Conservation (phyloP, 176 grass and related monocot species). For the Paspalum vaginatum region DNA sequence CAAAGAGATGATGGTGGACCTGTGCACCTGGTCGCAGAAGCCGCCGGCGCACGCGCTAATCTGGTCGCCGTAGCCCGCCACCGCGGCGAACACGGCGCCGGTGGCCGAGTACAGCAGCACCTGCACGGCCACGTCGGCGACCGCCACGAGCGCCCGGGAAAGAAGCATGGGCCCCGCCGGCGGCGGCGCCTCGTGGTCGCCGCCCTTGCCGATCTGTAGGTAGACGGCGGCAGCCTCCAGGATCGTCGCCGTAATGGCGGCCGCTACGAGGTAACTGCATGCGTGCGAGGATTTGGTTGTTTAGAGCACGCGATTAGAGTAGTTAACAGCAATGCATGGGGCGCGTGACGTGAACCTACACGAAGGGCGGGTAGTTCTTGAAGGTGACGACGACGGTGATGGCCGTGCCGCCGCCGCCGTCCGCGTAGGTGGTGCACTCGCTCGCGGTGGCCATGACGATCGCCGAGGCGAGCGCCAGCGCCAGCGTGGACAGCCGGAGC, state of each 20-base stretch:
- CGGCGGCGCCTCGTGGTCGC: not conserved
- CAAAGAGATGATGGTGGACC: slow-evolving; percentile 14
- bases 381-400: slow-evolving; percentile 29
- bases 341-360: not conserved
- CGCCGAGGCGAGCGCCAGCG: slow-evolving; percentile 20
- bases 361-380: slow-evolving; percentile 28
- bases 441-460: slow-evolving; percentile 31
- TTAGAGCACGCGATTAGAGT: too few relatives aligned
- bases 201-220: slow-evolving; percentile 10
- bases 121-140: slow-evolving; percentile 24
- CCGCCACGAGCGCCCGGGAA: not conserved
- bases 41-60: slow-evolving; percentile 2
- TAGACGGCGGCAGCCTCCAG: slow-evolving; percentile 30
- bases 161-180: not conserved
- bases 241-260: slow-evolving; percentile 30
- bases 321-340: too few relatives aligned
- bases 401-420: not conserved
- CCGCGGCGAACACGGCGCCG: not conserved
- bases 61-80: not conserved
- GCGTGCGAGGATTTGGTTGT: too few relatives aligned
- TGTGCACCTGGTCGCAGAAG: slow-evolving; percentile 14
- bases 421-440: not conserved
- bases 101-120: slow-evolving; percentile 21
- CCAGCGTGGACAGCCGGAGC: slow-evolving; percentile 17
- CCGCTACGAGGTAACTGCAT: slow-evolving; percentile 13